Base-by-base conservation (phyloP, 805 yeast species). In the Starmerella floris region DNA sequence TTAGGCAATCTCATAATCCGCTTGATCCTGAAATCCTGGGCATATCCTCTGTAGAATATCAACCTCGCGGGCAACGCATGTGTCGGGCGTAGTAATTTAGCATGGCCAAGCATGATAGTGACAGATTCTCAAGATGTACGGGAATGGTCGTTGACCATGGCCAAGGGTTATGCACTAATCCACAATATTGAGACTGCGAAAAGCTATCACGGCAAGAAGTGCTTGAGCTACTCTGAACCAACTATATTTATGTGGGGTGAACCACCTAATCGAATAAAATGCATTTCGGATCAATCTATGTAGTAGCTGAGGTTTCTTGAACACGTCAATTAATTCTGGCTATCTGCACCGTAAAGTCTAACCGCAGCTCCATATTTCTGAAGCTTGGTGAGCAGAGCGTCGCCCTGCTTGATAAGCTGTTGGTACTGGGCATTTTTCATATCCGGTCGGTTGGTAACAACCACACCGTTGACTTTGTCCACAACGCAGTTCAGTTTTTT, bases 281-380 rank as follows among this genome's bases (percentile, higher is more conserved):
- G n/a, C n/a, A n/a, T n/a, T n/a, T n/a, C n/a, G n/a, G n/a, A n/a
- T n/a, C n/a, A n/a, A n/a, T n/a, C n/a, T n/a, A n/a, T n/a, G n/a
- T n/a, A n/a, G n/a, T n/a, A n/a, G n/a, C n/a, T n/a, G n/a, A n/a
- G n/a, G n/a, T n/a, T n/a, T n/a, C n/a, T n/a, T n/a, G n/a, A n/a
- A 25, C 13, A 25, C 8, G 15, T 30, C 8, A 10, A n/a, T 34
- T 22, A 35, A 35, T 37, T 44, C 34, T 39, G 44, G 35, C 50
- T 50, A 32, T 85, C 95, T 23, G 94, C 82, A 37, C 97, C 96
- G 57, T 93, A 80, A 55, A 91, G 72, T 61, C 93, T 82, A 39
- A 91, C 97, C 20, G 96, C 95, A 35, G 97, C 95, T 37, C 95
- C 94, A 55, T 88, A 91, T 62, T 87, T 91, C 62, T 91, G 98